phyloP scores from a whole-genome alignment of 1,284 basidiomycete genomes.

The Rugosomyces carneus region DNA sequence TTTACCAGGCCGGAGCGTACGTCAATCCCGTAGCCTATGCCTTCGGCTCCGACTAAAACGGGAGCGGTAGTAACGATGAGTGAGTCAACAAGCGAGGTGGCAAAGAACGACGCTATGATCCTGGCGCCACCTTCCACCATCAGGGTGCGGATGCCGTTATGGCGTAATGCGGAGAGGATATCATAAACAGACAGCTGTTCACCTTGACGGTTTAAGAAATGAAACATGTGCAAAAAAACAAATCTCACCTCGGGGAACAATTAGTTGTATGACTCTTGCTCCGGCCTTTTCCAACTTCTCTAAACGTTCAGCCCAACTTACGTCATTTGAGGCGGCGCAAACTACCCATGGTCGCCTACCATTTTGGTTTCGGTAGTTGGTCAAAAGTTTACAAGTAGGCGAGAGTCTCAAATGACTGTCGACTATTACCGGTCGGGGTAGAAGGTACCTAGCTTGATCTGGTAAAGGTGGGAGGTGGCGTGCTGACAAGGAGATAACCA shows the following conservation, averaged over 20 bases:
- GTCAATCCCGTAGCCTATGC: constrained; percentile 49
- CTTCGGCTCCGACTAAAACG: constrained; percentile 66
- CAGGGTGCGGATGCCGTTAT: constrained; percentile 59
- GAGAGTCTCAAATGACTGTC: constrained; percentile 72
- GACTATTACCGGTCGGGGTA: constrained; percentile 82
- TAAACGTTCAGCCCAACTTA: constrained; percentile 34
- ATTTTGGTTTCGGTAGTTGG: constrained; percentile 51
- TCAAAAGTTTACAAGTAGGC: constrained; percentile 66
- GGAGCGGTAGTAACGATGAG: constrained; percentile 84
- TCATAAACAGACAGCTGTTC: constrained; percentile 38
- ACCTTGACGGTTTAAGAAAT: constrained; percentile 2
- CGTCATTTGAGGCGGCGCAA: constrained; percentile 32
- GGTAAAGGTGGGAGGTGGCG: constrained; percentile 46
- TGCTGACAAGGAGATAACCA: constrained; percentile 29
- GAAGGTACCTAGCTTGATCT: constrained; percentile 32
- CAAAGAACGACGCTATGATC: constrained; percentile 77
- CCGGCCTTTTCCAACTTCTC: constrained; percentile 47
- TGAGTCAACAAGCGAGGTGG: constrained; percentile 49
- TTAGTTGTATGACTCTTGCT: constrained; percentile 44
- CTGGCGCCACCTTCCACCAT: constrained; percentile 96
- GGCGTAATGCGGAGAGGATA: constrained; percentile 47
- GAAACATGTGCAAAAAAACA: background rate
- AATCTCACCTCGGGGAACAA: constrained; percentile 17
- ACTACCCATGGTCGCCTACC: constrained; percentile 79
- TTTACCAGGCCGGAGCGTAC: constrained; percentile 9